These are phyloP conservation scores for Triticum monococcum DNA, from an alignment of 176 grass and related monocot species.

Conservation along the genomic window DNA sequence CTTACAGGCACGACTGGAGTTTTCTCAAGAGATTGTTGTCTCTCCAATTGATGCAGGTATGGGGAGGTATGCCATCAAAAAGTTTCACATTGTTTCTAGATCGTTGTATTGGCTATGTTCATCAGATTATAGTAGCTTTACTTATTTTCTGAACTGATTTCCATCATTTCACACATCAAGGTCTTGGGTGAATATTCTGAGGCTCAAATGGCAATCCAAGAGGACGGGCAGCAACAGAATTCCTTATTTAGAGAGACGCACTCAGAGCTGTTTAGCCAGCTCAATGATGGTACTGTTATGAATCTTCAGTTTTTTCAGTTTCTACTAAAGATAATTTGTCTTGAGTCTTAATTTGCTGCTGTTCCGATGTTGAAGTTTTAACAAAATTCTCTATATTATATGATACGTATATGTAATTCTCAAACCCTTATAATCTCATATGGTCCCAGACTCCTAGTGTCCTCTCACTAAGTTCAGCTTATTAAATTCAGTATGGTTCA, in stretches of 20 bases:
- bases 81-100: slow-evolving; percentile 37
- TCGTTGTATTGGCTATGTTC: slow-evolving; percentile 2
- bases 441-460: background rate
- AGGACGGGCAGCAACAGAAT: slow-evolving; percentile 42
- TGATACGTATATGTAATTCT: background rate
- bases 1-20: slow-evolving; percentile 87
- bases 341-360: background rate
- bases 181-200: slow-evolving; percentile 83
- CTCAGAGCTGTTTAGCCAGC: slow-evolving; percentile 59
- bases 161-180: slow-evolving; percentile 43
- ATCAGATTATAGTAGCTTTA: background rate
- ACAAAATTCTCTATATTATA: background rate
- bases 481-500: slow-evolving; percentile 1
- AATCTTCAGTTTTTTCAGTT: slow-evolving; percentile 1
- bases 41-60: slow-evolving; percentile 93
- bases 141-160: slow-evolving; percentile 21
- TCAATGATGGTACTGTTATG: slow-evolving; percentile 77
- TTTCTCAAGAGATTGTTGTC: slow-evolving; percentile 76
- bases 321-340: background rate
- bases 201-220: slow-evolving; percentile 29
- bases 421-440: background rate
- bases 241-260: slow-evolving; percentile 59
- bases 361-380: slow-evolving; percentile 11
- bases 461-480: background rate
- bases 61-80: slow-evolving; percentile 50